Evolutionary conservation across 2,329 filamentous ascomycete genomes (phyloP), one percentile per base, ranked within the genome.

Genomic region (Myotisia sp.): DNA sequence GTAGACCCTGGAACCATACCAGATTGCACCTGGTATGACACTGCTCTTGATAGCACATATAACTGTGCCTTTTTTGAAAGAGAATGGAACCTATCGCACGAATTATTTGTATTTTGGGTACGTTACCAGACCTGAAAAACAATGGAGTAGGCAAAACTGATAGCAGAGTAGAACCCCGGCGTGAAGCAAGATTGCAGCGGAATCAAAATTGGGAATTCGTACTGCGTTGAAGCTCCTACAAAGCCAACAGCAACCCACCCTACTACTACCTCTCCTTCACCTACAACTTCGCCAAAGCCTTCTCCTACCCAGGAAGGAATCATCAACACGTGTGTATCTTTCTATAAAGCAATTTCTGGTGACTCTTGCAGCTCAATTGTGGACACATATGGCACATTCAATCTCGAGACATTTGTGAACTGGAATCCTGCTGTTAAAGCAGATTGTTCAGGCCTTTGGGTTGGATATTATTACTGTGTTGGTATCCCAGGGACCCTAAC

Each of bases 381-480:
- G 12, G 18, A 20, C 5, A 20, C 6, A 13, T 16, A 30, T 30
- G 21, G 13, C 26, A 33, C 31, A 8, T 26, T 33, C 21, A 33
- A 5, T 21, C 14, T 38, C 8, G 19, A 26, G 1, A 7, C 45
- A 2, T 50, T 51, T 31, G 21, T 37, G 5, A 26, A 27, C 3
- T 51, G 46, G 47, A 51, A 49, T 41, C 44, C 47, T 3, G 41
- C 39, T 2, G 44, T 50, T 2, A 44, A 42, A 6, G 18, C 26
- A 2, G 35, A 37, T 21, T 52, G 48, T 37, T 20, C 31, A 1
- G 34, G 29, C 16, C 27, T 52, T n/a, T 40, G 43, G 37, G 18
- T 24, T 12, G 46, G 40, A 6, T 46, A 47, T 20, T 47, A 42
- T 29, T 43, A 46, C 18, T 51, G 48, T 26, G 42, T 46, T 3